These are phyloP conservation scores for Suillus tomentosus DNA, from an alignment of 768 basidiomycete species.

Conservation along the genomic window DNA sequence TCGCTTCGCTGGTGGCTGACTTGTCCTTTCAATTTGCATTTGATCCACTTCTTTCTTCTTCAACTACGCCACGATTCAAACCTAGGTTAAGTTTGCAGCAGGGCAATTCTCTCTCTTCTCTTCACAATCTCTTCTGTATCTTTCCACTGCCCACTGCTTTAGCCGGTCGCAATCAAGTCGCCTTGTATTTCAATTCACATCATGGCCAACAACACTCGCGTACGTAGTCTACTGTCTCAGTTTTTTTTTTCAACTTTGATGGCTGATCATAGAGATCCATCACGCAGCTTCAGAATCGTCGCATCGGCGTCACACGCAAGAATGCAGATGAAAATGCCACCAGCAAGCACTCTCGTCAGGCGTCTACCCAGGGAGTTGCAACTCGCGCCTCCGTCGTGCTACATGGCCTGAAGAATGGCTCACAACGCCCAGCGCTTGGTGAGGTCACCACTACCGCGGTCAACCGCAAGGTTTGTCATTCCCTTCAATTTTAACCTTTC, in stretches of 20 bases:
- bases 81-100: constrained; percentile 21
- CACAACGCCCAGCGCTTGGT: constrained; percentile 71
- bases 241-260: constrained; percentile 1
- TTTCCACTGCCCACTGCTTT: constrained; percentile 14
- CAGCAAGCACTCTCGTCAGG: constrained; percentile 64
- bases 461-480: constrained; percentile 66
- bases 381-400: constrained; percentile 50
- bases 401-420: constrained; percentile 50
- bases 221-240: constrained; percentile 32
- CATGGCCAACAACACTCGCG: constrained; percentile 68
- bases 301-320: constrained; percentile 64
- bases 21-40: constrained; percentile 22
- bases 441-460: constrained; percentile 81
- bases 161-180: constrained; percentile 20
- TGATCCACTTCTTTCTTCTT: constrained; percentile 20
- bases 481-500: constrained; percentile 1
- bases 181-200: constrained; percentile 26
- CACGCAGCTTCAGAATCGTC: constrained; percentile 66
- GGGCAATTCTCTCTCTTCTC: constrained; percentile 36
- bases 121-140: constrained; percentile 32
- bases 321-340: constrained; percentile 81
- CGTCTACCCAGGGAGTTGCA: constrained; percentile 49
- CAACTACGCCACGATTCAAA: constrained; percentile 27
- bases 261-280: constrained; percentile 11
- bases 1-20: constrained; percentile 37